Evolutionary conservation across 352 stramenopile species (phyloP).

Genomic region (Phytopythium sindhum): DNA sequence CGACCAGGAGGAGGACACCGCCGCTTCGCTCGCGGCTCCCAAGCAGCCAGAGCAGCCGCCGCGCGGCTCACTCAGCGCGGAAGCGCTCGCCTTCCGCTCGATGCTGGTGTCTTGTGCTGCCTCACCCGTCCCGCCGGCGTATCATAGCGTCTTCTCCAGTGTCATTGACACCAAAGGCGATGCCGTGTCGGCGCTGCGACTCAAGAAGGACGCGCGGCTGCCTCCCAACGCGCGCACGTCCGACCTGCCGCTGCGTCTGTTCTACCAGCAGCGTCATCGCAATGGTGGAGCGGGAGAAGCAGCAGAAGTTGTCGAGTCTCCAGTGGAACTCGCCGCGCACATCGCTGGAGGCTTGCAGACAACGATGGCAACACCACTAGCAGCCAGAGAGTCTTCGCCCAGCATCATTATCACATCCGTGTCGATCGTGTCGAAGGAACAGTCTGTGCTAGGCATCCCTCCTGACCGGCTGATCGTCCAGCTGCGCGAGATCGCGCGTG

Average conservation of each 20-base stretch:
- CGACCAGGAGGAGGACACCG: not conserved
- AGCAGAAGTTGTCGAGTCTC: not conserved
- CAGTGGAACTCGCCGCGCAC: not conserved
- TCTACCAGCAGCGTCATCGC: conserved; percentile 8
- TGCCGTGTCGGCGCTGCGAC: conserved; percentile 1
- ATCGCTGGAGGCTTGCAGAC: not conserved
- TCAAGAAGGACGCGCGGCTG: conserved; percentile 12
- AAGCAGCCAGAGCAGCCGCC: not conserved
- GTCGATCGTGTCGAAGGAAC: not conserved
- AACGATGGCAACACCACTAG: not conserved
- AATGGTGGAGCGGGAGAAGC: not conserved
- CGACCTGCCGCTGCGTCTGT: conserved; percentile 15
- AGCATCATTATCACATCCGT: not conserved
- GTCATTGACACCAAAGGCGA: not conserved
- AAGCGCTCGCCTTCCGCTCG: not conserved
- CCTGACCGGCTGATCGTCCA: conserved; percentile 44
- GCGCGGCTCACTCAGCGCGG: not conserved
- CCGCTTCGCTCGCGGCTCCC: not conserved
- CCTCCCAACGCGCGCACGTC: conserved; percentile 4
- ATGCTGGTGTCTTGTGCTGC: not conserved
- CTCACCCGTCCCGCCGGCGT: not conserved
- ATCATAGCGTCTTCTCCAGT: not conserved
- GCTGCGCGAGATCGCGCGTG: conserved; percentile 33
- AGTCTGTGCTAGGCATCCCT: conserved; percentile 19
- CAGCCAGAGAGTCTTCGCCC: not conserved